These are phyloP conservation scores for Speleostelium caveatum DNA, from an alignment of 78 protist genomes.

Conservation along the genomic window DNA sequence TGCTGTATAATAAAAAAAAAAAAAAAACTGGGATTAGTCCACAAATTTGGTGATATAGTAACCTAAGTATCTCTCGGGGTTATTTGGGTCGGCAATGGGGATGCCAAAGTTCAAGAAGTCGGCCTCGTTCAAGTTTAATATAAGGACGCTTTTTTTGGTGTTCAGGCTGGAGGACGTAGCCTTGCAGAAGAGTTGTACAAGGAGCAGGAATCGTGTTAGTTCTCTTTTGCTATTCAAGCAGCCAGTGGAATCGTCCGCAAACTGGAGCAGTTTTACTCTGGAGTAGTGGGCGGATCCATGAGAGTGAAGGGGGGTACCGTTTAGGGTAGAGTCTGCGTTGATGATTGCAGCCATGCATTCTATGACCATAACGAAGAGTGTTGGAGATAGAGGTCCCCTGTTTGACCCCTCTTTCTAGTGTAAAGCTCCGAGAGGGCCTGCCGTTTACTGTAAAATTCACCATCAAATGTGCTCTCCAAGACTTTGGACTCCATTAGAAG, in stretches of 20 bases:
- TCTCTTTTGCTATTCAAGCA: neutral
- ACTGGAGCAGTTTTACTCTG: neutral
- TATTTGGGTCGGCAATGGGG: no score
- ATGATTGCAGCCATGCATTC: neutral
- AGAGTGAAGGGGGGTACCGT: neutral
- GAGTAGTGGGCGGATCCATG: no score
- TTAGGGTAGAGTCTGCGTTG: neutral
- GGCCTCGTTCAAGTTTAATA: no score
- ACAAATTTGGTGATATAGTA: no score
- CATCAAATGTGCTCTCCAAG: no score
- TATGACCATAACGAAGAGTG: conserved; percentile 11
- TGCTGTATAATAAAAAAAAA: no score
- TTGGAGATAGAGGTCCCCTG: conserved; percentile 31
- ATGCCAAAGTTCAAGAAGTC: no score
- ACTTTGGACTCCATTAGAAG: no score
- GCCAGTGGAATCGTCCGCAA: neutral
- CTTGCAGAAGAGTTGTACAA: neutral
- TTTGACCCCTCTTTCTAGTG: neutral
- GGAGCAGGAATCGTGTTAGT: no score
- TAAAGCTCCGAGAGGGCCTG: no score
- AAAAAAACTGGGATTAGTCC: no score
- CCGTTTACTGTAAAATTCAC: neutral
- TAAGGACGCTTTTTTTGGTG: neutral
- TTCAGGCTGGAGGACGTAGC: neutral
- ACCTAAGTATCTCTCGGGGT: no score